Evolutionary conservation across 371 early-diverging fungal genomes (phyloP), one percentile per base, ranked within the genome.

Genomic region (Lichtheimia ornata): DNA sequence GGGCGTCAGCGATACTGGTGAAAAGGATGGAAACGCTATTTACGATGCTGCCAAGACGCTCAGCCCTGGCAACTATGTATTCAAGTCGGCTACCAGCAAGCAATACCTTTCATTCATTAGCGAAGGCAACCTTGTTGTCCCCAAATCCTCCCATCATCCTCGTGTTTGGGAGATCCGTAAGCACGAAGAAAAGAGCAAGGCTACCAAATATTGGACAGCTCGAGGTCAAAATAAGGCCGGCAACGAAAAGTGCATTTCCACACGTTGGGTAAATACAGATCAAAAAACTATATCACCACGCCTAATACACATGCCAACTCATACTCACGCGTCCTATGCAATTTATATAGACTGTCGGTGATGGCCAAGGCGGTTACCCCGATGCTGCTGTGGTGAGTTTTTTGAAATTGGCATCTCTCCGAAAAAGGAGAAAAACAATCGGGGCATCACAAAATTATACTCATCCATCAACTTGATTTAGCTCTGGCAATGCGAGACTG

Each of bases 401-500:
- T 13, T 17, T 4, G 28, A 28, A 4, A 28, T 28, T 28, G 28
- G 5, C 35, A 35, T 35, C 35, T 35, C 35, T 35, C 35, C 35
- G 35, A 35, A 35, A 35, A 35, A 35, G 35, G 35, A 35, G 35
- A 35, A 35, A 35, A 35, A 35, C 35, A 35, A 35, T 35, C 35
- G 35, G 35, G 35, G 35, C 35, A 35, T 35, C 9, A 9, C 11
- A 7, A 35, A 35, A 35, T 35, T 35, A 35, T 35, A 11, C 35
- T 28, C 7, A 35, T 35, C 2, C 35, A 9, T 22, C 40, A n/a
- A 27, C 20, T 28, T 50, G 20, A 53, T 17, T 20, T 64, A 69
- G 67, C 53, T 74, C 54, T 74, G 74, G 74, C 70, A 74, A 65
- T 74, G 74, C 49, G 74, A 74, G 56, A 62, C 70, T 14, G 70